Conservation (phyloP, 176 grass and related monocot species). For the Zea mays region Zm-B73-REFERENCE-NAM-5.0 NC_050101.1:84860001-84860500, state of each 20-base stretch:
- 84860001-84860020: too few relatives aligned
- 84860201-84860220: constrained; percentile 1
- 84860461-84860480: constrained; percentile 3
- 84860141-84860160: not conserved
- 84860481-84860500: constrained; percentile 9
- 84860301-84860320: constrained; percentile 5
- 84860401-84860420: constrained; percentile 92
- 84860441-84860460: not conserved
- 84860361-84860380: constrained; percentile 99
- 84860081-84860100: not conserved
- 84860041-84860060: not conserved
- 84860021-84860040: not conserved
- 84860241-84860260: not conserved
- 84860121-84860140: not conserved
- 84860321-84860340: constrained; percentile 15
- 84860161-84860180: not conserved
- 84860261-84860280: constrained; percentile 5
- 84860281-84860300: not conserved
- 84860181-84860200: not conserved
- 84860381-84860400: constrained; percentile 84
- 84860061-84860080: not conserved
- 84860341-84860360: constrained; percentile 46
- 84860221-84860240: not conserved
- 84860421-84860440: constrained; percentile 25
- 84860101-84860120: not conserved